Percentiles rank a stretch among this genome's conserved stretches.
phyloP scores from a whole-genome alignment of 179 eudicot genomes.

The Camellia oleifera region DNA sequence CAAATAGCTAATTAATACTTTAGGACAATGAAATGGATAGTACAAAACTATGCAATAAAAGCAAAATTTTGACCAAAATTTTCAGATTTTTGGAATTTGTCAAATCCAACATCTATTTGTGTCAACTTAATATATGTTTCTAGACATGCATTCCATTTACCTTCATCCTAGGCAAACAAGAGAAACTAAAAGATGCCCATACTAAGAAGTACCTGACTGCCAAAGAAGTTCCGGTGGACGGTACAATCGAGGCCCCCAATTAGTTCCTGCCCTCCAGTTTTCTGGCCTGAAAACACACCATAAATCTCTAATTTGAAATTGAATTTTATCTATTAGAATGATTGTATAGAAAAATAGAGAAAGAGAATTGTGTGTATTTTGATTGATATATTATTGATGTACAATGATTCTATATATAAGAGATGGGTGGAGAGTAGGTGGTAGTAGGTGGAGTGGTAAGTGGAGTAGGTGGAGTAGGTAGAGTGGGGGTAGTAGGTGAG shows the following conservation, averaged over 20 bases:
- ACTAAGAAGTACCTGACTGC: constrained; percentile 66
- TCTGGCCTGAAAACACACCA: constrained; percentile 62
- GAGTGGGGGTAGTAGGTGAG: too few relatives aligned
- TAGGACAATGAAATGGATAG: neutral
- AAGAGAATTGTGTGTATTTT: too few relatives aligned
- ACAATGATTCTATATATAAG: too few relatives aligned
- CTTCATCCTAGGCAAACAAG: neutral
- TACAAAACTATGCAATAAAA: neutral
- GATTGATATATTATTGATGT: too few relatives aligned
- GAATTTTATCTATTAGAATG: too few relatives aligned
- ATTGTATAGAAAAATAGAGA: too few relatives aligned
- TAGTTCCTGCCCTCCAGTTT: constrained; percentile 86
- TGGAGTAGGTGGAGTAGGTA: too few relatives aligned
- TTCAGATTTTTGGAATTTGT: neutral
- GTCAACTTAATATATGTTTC: neutral
- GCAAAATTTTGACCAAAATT: neutral
- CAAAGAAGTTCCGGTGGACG: constrained; percentile 91
- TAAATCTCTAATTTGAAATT: constrained; percentile 5
- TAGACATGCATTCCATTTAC: neutral
- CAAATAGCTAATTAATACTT: neutral
- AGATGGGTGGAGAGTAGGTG: too few relatives aligned
- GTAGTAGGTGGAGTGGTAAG: too few relatives aligned
- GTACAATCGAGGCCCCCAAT: constrained; percentile 93
- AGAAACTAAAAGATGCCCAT: neutral
- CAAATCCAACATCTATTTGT: neutral